Conservation (phyloP, 2,329 filamentous ascomycete genomes). For the Phialophora verrucosa region DNA sequence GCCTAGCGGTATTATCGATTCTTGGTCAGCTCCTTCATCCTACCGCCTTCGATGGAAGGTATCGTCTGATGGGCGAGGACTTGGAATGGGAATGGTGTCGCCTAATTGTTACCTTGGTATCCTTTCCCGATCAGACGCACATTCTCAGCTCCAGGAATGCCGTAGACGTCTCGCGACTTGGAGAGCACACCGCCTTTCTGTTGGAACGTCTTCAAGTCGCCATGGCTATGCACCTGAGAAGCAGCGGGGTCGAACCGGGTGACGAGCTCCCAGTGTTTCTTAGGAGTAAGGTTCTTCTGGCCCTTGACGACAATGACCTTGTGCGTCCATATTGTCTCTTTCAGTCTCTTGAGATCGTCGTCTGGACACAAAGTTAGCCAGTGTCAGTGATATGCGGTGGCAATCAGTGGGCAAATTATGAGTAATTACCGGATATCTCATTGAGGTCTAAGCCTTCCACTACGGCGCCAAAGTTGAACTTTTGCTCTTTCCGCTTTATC, state of each 20-base stretch:
- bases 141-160: constrained; percentile 53
- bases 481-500: constrained; percentile 32
- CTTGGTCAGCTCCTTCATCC: too few species aligned
- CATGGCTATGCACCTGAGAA: constrained; percentile 51
- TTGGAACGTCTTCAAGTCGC: constrained; percentile 50
- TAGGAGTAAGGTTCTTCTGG: constrained; percentile 50
- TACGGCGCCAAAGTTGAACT: constrained; percentile 46
- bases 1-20: constrained; percentile 36
- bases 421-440: constrained; percentile 40
- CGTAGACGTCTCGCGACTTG: constrained; percentile 44
- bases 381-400: background rate
- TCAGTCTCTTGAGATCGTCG: constrained; percentile 46
- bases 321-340: constrained; percentile 52
- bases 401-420: too few species aligned
- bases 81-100: too few species aligned
- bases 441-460: constrained; percentile 49
- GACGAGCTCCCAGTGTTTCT: constrained; percentile 55
- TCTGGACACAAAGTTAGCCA: constrained; percentile 36
- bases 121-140: constrained; percentile 55
- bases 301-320: constrained; percentile 54
- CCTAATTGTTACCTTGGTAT: constrained; percentile 42
- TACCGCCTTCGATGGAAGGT: too few species aligned
- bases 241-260: constrained; percentile 52
- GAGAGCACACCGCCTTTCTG: constrained; percentile 50
- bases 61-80: too few species aligned